A percentile compares a stretch with the other conserved stretches of the same genome.
These are phyloP conservation scores for Penicillium argentinense DNA, from an alignment of 495 filamentous ascomycete genomes.

Conservation along the genomic window DNA sequence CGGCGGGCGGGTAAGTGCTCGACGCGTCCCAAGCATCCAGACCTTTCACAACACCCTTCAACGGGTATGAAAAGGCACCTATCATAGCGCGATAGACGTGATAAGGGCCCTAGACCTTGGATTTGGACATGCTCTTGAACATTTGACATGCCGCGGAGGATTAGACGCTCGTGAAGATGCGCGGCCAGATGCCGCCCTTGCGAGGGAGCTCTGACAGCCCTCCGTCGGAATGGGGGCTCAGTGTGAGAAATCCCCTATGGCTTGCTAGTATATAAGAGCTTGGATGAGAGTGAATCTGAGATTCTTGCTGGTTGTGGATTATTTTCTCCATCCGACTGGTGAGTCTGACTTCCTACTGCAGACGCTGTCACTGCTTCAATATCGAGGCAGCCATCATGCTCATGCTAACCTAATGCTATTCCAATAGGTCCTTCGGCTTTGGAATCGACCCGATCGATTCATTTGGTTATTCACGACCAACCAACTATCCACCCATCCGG, in stretches of 20 bases:
- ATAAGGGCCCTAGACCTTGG: not conserved
- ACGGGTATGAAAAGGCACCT: not conserved
- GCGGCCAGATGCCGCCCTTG: not conserved
- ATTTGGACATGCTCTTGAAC: not conserved
- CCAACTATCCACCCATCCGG: not conserved
- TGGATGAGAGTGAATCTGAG: not conserved
- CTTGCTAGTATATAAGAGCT: not conserved
- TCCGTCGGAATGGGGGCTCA: not conserved
- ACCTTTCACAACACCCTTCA: not conserved
- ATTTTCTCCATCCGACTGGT: not conserved
- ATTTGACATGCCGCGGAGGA: not conserved
- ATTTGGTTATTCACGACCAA: not conserved
- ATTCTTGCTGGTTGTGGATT: not conserved
- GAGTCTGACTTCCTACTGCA: not conserved
- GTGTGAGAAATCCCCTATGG: not conserved
- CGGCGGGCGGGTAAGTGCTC: not conserved
- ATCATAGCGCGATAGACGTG: not conserved
- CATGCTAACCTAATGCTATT: not conserved
- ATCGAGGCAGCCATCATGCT: not conserved
- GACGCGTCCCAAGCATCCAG: slow-evolving; percentile 1
- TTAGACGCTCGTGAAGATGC: not conserved
- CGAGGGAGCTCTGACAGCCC: not conserved
- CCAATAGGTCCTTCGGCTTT: not conserved
- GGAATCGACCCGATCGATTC: not conserved
- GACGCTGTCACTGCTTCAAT: no score